Percentiles rank a stretch among this genome's conserved stretches.
Conservation (phyloP, 2,329 filamentous ascomycete species). For the Hymenoscyphus fraxineus region DNA sequence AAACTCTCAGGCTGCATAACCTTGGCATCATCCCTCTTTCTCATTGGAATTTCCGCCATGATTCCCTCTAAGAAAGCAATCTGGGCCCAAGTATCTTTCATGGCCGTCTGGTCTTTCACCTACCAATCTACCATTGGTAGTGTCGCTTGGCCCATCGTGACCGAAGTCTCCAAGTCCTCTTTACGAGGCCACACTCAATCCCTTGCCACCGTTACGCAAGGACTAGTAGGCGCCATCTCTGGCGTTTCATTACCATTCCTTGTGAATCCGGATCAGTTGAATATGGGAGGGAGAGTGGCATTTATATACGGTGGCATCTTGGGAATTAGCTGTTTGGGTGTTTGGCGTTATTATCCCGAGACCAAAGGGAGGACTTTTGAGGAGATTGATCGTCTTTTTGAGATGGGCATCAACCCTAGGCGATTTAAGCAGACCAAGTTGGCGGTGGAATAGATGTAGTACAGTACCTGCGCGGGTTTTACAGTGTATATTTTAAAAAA, state of each 20-base stretch:
- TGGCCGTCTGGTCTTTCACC: constrained; percentile 27
- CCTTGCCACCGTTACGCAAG: constrained; percentile 24
- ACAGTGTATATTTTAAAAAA: not conserved
- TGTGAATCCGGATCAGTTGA: constrained; percentile 41
- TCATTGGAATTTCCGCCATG: constrained; percentile 23
- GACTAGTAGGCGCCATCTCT: constrained; percentile 20
- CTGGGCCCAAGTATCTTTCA: constrained; percentile 26
- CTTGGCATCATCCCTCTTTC: constrained; percentile 18
- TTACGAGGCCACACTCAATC: constrained; percentile 34
- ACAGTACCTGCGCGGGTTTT: not conserved
- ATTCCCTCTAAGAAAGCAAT: constrained; percentile 17
- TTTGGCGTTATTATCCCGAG: constrained; percentile 46
- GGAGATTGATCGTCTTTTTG: constrained; percentile 46
- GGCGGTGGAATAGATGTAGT: not conserved
- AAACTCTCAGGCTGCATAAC: constrained; percentile 12
- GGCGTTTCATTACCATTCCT: constrained; percentile 21
- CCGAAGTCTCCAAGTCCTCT: constrained; percentile 43
- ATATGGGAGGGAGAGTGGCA: constrained; percentile 38
- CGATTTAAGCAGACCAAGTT: constrained; percentile 15
- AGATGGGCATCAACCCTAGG: constrained; percentile 33
- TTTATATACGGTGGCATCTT: constrained; percentile 42
- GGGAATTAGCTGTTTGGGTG: constrained; percentile 37
- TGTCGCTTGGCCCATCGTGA: constrained; percentile 41
- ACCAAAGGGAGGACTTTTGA: constrained; percentile 42
- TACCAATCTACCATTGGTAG: constrained; percentile 34